Evolutionary conservation across 306 rosid species (phyloP).

Genomic region (Prunus kanzakura): DNA sequence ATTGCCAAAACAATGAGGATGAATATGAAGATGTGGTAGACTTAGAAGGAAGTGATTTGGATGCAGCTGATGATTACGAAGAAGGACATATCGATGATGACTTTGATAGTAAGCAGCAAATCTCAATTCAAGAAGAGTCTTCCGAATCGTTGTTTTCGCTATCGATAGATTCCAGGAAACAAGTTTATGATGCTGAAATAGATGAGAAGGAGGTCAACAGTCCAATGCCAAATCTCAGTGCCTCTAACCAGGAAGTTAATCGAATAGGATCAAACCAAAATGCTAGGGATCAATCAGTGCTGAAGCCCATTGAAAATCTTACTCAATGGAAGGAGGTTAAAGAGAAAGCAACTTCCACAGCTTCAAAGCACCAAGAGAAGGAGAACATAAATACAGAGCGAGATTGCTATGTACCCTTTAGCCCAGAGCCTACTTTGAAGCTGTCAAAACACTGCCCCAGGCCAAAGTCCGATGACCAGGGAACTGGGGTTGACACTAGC

Average conservation of each 20-base stretch:
- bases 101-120: background rate
- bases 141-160: constrained; percentile 81
- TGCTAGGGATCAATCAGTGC: constrained; percentile 26
- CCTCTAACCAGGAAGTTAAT: constrained; percentile 10
- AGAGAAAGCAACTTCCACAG: constrained; percentile 19
- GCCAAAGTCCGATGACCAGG: constrained; percentile 17
- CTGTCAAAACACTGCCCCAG: constrained; percentile 20
- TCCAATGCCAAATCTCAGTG: constrained; percentile 16
- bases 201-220: constrained; percentile 63
- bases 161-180: constrained; percentile 47
- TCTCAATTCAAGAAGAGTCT: constrained; percentile 40
- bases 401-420: constrained; percentile 9
- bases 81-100: background rate
- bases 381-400: constrained; percentile 46
- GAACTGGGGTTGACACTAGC: constrained; percentile 55
- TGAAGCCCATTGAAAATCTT: constrained; percentile 62
- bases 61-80: constrained; percentile 7
- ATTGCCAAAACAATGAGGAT: constrained; percentile 23
- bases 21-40: constrained; percentile 19
- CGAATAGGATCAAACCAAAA: constrained; percentile 11
- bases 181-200: constrained; percentile 31
- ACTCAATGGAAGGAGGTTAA: constrained; percentile 37
- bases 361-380: constrained; percentile 38
- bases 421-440: constrained; percentile 43
- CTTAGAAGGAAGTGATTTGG: constrained; percentile 8